Evolutionary conservation across 805 yeast genomes (phyloP).

Genomic region (Aciculoconidium aculeatum): DNA sequence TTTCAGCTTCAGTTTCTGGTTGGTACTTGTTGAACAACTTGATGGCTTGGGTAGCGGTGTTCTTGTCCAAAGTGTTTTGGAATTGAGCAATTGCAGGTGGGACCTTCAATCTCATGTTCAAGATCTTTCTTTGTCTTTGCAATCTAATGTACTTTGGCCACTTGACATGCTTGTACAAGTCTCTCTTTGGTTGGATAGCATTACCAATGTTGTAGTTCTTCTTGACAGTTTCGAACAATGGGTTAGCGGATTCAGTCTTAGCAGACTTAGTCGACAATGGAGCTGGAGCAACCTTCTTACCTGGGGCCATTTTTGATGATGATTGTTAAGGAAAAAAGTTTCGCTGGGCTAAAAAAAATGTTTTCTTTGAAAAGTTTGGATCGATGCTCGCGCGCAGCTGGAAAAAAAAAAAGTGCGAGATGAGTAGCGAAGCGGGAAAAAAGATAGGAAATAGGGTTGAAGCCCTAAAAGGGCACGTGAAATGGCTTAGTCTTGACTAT

Average conservation of each 20-base stretch:
- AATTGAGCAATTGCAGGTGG: slow-evolving; percentile 98
- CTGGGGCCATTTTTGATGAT: slow-evolving; percentile 32
- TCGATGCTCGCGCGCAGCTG: too few species aligned
- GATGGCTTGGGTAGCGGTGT: slow-evolving; percentile 96
- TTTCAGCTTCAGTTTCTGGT: slow-evolving; percentile 96
- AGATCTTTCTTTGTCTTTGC: slow-evolving; percentile 98
- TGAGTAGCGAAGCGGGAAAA: too few species aligned
- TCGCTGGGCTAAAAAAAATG: too few species aligned
- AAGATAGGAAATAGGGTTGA: too few species aligned
- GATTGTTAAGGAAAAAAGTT: slow-evolving; percentile 8
- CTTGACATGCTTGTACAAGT: slow-evolving; percentile 94
- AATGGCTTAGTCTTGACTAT: too few species aligned
- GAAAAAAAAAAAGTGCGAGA: too few species aligned
- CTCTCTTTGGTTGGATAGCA: slow-evolving; percentile 90
- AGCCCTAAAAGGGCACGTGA: too few species aligned
- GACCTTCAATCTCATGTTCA: slow-evolving; percentile 93
- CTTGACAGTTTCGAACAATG: slow-evolving; percentile 85
- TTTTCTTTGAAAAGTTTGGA: too few species aligned
- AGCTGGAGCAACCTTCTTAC: slow-evolving; percentile 94
- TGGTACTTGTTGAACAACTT: slow-evolving; percentile 98
- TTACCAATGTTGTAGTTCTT: slow-evolving; percentile 97
- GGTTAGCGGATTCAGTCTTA: slow-evolving; percentile 46
- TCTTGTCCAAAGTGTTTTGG: slow-evolving; percentile 94
- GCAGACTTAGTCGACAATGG: slow-evolving; percentile 79
- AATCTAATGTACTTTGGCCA: slow-evolving; percentile 99